Evolutionary conservation across 2,329 filamentous ascomycete species (phyloP), one percentile per base, ranked within the genome.

Genomic region (Aspergillus sp.): DNA sequence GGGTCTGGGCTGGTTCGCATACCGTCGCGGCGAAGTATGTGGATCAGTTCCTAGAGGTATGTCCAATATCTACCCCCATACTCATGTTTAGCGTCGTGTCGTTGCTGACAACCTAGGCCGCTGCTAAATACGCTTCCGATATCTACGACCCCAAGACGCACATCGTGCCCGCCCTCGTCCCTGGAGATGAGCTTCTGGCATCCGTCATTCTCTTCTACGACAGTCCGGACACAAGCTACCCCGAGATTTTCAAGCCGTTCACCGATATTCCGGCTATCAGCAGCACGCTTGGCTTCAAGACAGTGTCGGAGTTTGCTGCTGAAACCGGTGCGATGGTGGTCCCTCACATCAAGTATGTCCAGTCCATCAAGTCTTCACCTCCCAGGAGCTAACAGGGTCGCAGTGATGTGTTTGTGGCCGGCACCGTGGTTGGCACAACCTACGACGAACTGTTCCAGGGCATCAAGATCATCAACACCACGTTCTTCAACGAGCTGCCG

Each of bases 191-290:
- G 4, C 61, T 63, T 44, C 46, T 71, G n/a, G 68, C 60, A 11
- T 65, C 68, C 7, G 68, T 66, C 20, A 71, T 72, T 45, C 60
- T 73, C 11, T 73, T 72, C 64, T 72, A 73, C 52, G 70, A 72
- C 54, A 69, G 66, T 50, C 56, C 65, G 24, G 63, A 56, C 19
- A 51, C 55, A 33, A 56, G 61, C 48, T 65, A 63, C 54, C 69
- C 69, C 2, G 63, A 64, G 2, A 66, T 62, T 43, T 67, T 73
- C 58, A 65, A 65, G 55, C 61, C 64, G 9, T 72, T 72, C 59
- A 68, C 69, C 51, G 61, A 67, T 24, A 71, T 72, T 38, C 69
- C 69, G 8, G 47, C 66, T 24, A 58, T 68, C 38, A 54, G 62
- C 49, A 70, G 60, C 62, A 70, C 66, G 4, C 54, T 71, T 16